A percentile compares a stretch with the other conserved stretches of the same genome.
Conservation (phyloP, 2,329 filamentous ascomycete species). For the Cercospora zeina region DNA sequence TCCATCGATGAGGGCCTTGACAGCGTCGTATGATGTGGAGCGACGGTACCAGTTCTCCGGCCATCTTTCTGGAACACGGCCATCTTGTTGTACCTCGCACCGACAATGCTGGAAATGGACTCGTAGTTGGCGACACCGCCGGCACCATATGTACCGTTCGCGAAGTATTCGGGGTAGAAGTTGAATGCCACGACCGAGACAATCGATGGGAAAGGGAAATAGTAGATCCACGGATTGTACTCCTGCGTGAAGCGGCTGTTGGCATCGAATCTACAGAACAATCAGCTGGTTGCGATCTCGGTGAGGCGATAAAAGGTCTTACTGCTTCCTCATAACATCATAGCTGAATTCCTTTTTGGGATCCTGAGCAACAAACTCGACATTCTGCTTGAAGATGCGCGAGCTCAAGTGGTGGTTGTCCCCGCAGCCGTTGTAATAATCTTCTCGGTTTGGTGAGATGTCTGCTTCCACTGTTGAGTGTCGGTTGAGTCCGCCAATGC, state of each 20-base stretch:
- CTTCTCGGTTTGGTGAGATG: slow-evolving; percentile 38
- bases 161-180: slow-evolving; percentile 40
- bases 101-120: slow-evolving; percentile 36
- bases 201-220: slow-evolving; percentile 40
- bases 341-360: slow-evolving; percentile 34
- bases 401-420: slow-evolving; percentile 40
- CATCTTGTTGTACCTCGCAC: slow-evolving; percentile 31
- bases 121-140: slow-evolving; percentile 43
- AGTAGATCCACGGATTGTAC: slow-evolving; percentile 40
- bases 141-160: slow-evolving; percentile 42
- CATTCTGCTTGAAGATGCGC: slow-evolving; percentile 37
- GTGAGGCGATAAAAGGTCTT: slow-evolving; percentile 12
- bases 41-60: slow-evolving; percentile 38
- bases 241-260: slow-evolving; percentile 28
- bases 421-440: slow-evolving; percentile 41
- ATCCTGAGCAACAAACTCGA: slow-evolving; percentile 28
- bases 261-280: slow-evolving; percentile 17
- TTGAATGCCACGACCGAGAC: slow-evolving; percentile 36
- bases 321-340: slow-evolving; percentile 35
- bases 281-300: slow-evolving; percentile 10
- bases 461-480: slow-evolving; percentile 38
- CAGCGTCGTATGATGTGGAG: slow-evolving; percentile 34
- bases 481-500: slow-evolving; percentile 36
- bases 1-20: slow-evolving; percentile 39
- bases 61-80: slow-evolving; percentile 37